These are phyloP conservation scores for Pythium myriotylum DNA, from an alignment of 352 stramenopile species.

Conservation along the genomic window DNA sequence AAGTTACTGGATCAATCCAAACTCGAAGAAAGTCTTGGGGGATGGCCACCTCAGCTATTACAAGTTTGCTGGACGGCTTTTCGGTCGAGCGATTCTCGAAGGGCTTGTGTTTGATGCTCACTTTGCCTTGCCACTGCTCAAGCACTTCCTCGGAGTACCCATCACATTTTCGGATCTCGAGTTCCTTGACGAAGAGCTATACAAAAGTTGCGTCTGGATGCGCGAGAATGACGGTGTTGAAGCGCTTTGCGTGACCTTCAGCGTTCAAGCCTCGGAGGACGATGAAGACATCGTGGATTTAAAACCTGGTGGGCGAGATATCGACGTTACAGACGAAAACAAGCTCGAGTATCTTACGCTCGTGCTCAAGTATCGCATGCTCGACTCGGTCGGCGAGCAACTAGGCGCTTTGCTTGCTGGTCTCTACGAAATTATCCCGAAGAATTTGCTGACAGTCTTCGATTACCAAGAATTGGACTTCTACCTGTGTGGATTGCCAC, in stretches of 20 bases:
- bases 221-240: conserved; percentile 60
- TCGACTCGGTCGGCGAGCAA: conserved; percentile 66
- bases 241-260: conserved; percentile 69
- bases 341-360: conserved; percentile 91
- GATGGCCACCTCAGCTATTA: conserved; percentile 54
- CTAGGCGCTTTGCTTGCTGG: conserved; percentile 67
- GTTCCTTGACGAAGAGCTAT: conserved; percentile 71
- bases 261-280: conserved; percentile 48
- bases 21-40: conserved; percentile 30
- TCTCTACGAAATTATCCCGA: conserved; percentile 78
- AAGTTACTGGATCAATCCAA: conserved; percentile 74
- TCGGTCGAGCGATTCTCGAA: conserved; percentile 71
- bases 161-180: conserved; percentile 82
- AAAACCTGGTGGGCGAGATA: conserved; percentile 84
- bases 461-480: conserved; percentile 85
- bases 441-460: conserved; percentile 62
- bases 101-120: conserved; percentile 63
- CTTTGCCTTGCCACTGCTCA: conserved; percentile 67
- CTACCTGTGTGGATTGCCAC: conserved; percentile 72
- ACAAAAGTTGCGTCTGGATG: conserved; percentile 71
- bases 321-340: conserved; percentile 96
- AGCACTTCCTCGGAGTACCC: conserved; percentile 68
- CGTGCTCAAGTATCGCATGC: conserved; percentile 76
- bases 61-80: conserved; percentile 58
- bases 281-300: conserved; percentile 86